These are phyloP conservation scores for Paecilomyces variotii DNA, from an alignment of 2,329 filamentous ascomycete species.

Conservation along the genomic window DNA sequence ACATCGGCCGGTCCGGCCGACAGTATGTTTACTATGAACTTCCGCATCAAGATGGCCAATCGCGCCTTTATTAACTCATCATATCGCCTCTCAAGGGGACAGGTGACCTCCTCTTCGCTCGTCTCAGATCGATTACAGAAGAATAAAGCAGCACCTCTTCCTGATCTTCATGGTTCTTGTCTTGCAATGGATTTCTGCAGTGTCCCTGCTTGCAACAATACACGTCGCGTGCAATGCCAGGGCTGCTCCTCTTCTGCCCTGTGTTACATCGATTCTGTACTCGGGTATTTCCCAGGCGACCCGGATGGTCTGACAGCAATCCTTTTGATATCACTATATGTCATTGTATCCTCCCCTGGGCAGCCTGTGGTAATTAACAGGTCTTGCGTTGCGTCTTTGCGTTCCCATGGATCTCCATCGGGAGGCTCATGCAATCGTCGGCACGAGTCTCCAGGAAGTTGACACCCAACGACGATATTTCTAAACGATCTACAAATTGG, in stretches of 20 bases:
- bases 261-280: conserved; percentile 18
- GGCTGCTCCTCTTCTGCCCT: conserved; percentile 29
- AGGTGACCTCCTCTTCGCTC: conserved; percentile 1
- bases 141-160: conserved; percentile 20
- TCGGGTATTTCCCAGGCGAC: conserved; percentile 24
- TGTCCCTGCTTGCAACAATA: conserved; percentile 15
- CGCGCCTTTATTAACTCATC: background rate
- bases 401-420: conserved; percentile 27
- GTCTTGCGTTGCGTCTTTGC: conserved; percentile 24
- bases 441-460: conserved; percentile 13
- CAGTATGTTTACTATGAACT: background rate
- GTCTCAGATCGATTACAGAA: conserved; percentile 3
- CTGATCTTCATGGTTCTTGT: conserved; percentile 25
- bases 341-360: conserved; percentile 23
- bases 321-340: conserved; percentile 24
- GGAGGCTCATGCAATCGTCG: conserved; percentile 17
- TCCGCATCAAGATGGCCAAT: background rate
- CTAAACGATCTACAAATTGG: conserved; percentile 2
- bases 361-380: conserved; percentile 27
- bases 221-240: conserved; percentile 22
- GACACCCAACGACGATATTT: conserved; percentile 16
- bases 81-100: background rate
- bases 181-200: conserved; percentile 24
- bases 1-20: background rate
- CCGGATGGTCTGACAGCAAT: conserved; percentile 24